Percentiles rank a stretch among this genome's conserved stretches.
These are phyloP conservation scores for Solanum piurae DNA, from an alignment of 257 asterid species.

Conservation along the genomic window DNA sequence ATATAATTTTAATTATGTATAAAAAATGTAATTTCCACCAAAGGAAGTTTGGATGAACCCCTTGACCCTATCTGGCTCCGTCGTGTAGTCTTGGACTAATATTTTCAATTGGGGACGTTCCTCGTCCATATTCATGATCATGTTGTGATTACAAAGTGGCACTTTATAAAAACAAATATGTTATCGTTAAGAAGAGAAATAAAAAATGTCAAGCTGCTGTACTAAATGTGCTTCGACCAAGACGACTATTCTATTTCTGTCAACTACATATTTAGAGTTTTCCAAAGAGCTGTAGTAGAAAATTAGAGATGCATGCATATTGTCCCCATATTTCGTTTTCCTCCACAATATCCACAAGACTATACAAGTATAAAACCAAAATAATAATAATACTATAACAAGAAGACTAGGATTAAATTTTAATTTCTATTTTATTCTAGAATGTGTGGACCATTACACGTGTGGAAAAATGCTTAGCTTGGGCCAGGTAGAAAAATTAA, in stretches of 20 bases:
- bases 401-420: neutral
- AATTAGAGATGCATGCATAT: neutral
- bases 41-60: neutral
- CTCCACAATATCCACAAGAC: neutral
- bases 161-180: neutral
- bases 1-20: no score
- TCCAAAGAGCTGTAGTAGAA: neutral
- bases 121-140: neutral
- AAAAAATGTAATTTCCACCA: no score
- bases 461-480: neutral
- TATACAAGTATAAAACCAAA: neutral
- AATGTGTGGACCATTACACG: neutral
- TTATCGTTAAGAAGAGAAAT: neutral
- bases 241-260: neutral
- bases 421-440: neutral
- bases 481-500: neutral
- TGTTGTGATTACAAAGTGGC: neutral
- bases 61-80: accelerated
- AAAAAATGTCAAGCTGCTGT: neutral
- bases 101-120: neutral
- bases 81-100: neutral
- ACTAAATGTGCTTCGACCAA: neutral
- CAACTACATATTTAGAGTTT: neutral
- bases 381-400: neutral
- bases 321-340: neutral